These are phyloP conservation scores for Penicillium subrubescens DNA, from an alignment of 495 filamentous ascomycete genomes.

Conservation along the genomic window DNA sequence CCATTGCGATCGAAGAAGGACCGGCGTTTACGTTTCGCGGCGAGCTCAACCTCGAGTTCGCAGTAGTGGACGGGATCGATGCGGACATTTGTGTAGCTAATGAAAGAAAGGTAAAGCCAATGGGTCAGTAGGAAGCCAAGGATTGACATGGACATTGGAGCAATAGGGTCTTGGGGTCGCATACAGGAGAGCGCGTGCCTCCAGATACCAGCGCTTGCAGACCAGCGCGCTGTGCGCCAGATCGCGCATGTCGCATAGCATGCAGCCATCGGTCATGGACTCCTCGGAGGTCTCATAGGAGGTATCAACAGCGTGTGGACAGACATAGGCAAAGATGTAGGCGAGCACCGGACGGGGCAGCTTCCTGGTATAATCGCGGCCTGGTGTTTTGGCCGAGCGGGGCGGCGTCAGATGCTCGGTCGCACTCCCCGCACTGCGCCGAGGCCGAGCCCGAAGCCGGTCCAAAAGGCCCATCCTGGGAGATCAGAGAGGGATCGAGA, in stretches of 20 bases:
- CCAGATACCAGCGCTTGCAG: constrained; percentile 70
- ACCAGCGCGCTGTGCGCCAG: constrained; percentile 77
- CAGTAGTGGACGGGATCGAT: constrained; percentile 97
- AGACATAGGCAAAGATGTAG: constrained; percentile 77
- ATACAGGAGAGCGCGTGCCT: constrained; percentile 57
- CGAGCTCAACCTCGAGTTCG: constrained; percentile 76
- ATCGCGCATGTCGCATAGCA: constrained; percentile 94
- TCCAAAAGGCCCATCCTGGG: constrained; percentile 42
- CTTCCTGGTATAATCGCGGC: constrained; percentile 48
- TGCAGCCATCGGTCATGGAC: constrained; percentile 82
- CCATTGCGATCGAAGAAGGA: constrained; percentile 75
- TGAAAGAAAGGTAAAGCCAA: background rate
- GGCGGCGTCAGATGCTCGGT: constrained; percentile 27
- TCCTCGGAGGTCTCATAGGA: constrained; percentile 81
- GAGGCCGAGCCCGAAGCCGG: constrained; percentile 37
- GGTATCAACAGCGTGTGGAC: constrained; percentile 78
- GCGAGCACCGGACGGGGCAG: constrained; percentile 67
- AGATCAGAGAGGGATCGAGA: constrained; percentile 1
- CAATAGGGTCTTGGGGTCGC: background rate
- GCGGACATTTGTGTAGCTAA: constrained; percentile 83
- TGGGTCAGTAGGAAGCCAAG: background rate
- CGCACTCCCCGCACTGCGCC: constrained; percentile 36
- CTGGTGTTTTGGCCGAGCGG: constrained; percentile 18
- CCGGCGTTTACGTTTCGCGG: constrained; percentile 73
- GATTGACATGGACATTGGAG: background rate